A percentile compares a stretch with the other conserved stretches of the same genome.
Evolutionary conservation across 2,329 filamentous ascomycete genomes (phyloP).

Genomic region (Fusarium luffae): DNA sequence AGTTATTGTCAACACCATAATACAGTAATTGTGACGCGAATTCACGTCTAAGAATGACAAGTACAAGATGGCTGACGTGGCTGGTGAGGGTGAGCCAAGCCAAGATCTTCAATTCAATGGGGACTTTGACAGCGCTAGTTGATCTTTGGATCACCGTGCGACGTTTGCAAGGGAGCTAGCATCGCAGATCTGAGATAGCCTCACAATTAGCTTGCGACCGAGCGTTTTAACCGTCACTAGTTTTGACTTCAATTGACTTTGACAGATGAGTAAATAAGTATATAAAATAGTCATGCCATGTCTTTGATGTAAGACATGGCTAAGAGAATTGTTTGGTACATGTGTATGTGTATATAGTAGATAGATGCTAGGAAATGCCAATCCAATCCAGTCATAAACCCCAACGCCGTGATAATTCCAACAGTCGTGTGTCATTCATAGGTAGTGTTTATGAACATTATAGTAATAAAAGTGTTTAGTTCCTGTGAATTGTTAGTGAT

Average conservation of each 20-base stretch:
- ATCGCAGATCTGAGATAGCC: slow-evolving; percentile 14
- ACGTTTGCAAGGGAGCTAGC: slow-evolving; percentile 1
- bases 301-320: background rate
- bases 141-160: slow-evolving; percentile 8
- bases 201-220: slow-evolving; percentile 5
- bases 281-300: slow-evolving; percentile 26
- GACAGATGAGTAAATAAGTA: slow-evolving; percentile 7
- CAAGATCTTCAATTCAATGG: background rate
- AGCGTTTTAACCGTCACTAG: slow-evolving; percentile 13
- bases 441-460: slow-evolving; percentile 6
- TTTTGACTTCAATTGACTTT: background rate
- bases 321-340: slow-evolving; percentile 15
- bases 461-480: slow-evolving; percentile 19
- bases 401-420: slow-evolving; percentile 24
- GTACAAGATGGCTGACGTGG: slow-evolving; percentile 10
- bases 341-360: slow-evolving; percentile 4
- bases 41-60: background rate
- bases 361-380: slow-evolving; percentile 13
- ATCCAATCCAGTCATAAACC: slow-evolving; percentile 7
- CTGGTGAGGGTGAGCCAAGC: slow-evolving; percentile 3
- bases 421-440: slow-evolving; percentile 21
- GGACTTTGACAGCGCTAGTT: slow-evolving; percentile 3
- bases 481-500: slow-evolving; percentile 13
- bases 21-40: background rate
- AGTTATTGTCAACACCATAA: background rate